A percentile compares a stretch with the other conserved stretches of the same genome.
These are phyloP conservation scores for Neodidymelliopsis sp. DNA, from an alignment of 2,329 filamentous ascomycete genomes.

Conservation along the genomic window DNA sequence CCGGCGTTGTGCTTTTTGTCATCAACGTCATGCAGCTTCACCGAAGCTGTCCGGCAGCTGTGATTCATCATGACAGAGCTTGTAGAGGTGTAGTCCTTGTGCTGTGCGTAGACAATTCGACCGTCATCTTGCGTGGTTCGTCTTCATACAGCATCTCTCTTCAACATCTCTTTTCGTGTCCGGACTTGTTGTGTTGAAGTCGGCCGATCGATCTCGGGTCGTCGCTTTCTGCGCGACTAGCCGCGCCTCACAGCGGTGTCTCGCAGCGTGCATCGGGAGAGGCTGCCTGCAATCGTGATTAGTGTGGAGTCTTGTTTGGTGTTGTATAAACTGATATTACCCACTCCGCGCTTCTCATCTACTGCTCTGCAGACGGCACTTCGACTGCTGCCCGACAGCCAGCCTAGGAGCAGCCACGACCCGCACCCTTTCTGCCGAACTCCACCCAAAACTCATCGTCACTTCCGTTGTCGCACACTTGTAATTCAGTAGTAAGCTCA, in stretches of 20 bases:
- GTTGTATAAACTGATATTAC: constrained; percentile 15
- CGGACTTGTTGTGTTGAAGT: constrained; percentile 1
- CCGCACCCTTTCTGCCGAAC: not conserved
- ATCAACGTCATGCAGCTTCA: constrained; percentile 18
- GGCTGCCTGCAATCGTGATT: constrained; percentile 19
- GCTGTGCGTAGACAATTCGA: not conserved
- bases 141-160: not conserved
- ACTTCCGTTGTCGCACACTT: not conserved
- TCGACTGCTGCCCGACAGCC: constrained; percentile 3
- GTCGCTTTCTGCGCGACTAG: constrained; percentile 14
- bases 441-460: not conserved
- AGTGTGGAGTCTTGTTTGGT: constrained; percentile 11
- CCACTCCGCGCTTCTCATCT: constrained; percentile 18
- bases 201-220: constrained; percentile 18
- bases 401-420: constrained; percentile 6
- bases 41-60: constrained; percentile 13
- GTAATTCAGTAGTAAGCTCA: too few relatives aligned
- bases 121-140: not conserved
- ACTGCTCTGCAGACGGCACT: constrained; percentile 8
- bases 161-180: constrained; percentile 1
- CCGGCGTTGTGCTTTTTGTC: constrained; percentile 15
- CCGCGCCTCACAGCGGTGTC: constrained; percentile 14
- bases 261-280: constrained; percentile 15
- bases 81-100: not conserved
- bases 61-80: constrained; percentile 7